Percentiles rank a stretch among this genome's conserved stretches.
Evolutionary conservation across 225 moss, liverwort and hornwort genomes (phyloP).

Genomic region (Physcomitrium patens): DNA sequence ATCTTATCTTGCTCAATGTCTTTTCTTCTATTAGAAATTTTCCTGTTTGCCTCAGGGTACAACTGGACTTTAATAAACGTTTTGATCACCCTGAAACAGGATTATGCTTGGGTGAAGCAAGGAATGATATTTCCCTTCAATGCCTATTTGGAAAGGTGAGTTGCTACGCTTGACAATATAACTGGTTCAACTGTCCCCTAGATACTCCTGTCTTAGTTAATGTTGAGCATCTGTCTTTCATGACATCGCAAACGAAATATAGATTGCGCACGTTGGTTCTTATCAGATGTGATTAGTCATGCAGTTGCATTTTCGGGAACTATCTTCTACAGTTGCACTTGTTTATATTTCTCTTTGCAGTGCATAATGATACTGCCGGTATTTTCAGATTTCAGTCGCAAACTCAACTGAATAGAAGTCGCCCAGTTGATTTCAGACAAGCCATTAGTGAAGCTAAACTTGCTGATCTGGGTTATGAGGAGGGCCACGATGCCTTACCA

Average conservation of each 20-base stretch:
- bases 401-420: conserved; percentile 93
- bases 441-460: conserved; percentile 91
- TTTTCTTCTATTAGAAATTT: not conserved
- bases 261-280: conserved; percentile 14
- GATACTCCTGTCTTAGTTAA: conserved; percentile 18
- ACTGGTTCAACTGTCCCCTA: conserved; percentile 1
- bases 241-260: not conserved
- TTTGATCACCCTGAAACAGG: conserved; percentile 51
- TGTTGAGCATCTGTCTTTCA: conserved; percentile 8
- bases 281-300: not conserved
- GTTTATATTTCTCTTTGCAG: conserved; percentile 20
- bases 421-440: conserved; percentile 84
- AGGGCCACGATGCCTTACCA: conserved; percentile 66
- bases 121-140: conserved; percentile 98
- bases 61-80: conserved; percentile 24
- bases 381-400: conserved; percentile 78
- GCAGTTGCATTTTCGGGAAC: not conserved
- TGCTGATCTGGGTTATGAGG: conserved; percentile 91
- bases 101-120: conserved; percentile 99
- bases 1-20: conserved; percentile 11
- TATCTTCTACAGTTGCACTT: conserved; percentile 1
- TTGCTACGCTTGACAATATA: not conserved
- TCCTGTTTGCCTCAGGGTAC: not conserved
- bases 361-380: conserved; percentile 12
- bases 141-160: conserved; percentile 82